phyloP scores from a whole-genome alignment of 352 stramenopile genomes.

The Plasmopara muralis region DNA sequence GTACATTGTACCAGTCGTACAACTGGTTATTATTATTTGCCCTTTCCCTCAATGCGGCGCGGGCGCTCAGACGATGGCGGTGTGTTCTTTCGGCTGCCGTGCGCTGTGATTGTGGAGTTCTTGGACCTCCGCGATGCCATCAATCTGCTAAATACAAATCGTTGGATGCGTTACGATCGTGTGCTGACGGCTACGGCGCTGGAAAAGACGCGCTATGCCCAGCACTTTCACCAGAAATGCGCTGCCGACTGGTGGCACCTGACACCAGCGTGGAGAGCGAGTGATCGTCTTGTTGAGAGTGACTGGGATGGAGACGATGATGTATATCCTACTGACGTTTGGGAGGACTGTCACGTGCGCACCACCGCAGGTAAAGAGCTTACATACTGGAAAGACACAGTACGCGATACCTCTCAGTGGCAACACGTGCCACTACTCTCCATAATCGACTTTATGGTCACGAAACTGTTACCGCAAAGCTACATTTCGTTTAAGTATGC shows the following conservation, averaged over 20 bases:
- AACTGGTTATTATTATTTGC: slow-evolving; percentile 10
- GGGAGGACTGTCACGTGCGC: slow-evolving; percentile 40
- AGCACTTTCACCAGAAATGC: slow-evolving; percentile 50
- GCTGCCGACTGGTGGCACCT: slow-evolving; percentile 51
- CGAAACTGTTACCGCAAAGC: slow-evolving; percentile 44
- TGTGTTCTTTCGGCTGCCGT: slow-evolving; percentile 35
- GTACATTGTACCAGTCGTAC: neutral
- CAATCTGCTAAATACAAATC: slow-evolving; percentile 40
- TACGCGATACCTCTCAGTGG: slow-evolving; percentile 37
- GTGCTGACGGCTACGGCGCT: slow-evolving; percentile 38
- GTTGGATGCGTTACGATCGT: slow-evolving; percentile 31
- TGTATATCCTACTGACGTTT: slow-evolving; percentile 14
- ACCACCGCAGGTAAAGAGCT: slow-evolving; percentile 19
- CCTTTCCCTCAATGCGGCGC: slow-evolving; percentile 19
- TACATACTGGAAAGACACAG: slow-evolving; percentile 33
- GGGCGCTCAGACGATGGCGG: slow-evolving; percentile 3
- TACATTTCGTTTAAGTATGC: slow-evolving; percentile 60
- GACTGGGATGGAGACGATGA: slow-evolving; percentile 46
- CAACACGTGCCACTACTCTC: slow-evolving; percentile 43
- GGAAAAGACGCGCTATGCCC: slow-evolving; percentile 38
- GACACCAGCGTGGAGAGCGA: slow-evolving; percentile 33
- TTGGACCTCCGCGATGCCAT: slow-evolving; percentile 40
- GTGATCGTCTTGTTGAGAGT: slow-evolving; percentile 26
- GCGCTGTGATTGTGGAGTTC: slow-evolving; percentile 36
- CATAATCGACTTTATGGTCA: slow-evolving; percentile 48